Evolutionary conservation across 495 filamentous ascomycete species (phyloP).

Genomic region (Cladorrhinum samala): DNA sequence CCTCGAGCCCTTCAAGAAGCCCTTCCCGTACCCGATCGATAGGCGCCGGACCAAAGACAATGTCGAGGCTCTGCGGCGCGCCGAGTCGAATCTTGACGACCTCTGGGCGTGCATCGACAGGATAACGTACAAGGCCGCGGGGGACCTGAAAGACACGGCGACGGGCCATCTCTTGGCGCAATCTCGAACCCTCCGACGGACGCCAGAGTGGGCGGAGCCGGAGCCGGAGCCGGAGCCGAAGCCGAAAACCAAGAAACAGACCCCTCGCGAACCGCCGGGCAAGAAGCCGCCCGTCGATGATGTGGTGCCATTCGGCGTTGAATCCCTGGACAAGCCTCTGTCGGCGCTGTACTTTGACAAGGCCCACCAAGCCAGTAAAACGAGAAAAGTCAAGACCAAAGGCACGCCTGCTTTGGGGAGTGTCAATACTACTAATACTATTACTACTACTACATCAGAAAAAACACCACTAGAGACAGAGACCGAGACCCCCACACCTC

Average conservation of each 20-base stretch:
- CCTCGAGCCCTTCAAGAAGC: conserved; percentile 25
- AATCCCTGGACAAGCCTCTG: conserved; percentile 14
- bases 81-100: conserved; percentile 43
- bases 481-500: not conserved
- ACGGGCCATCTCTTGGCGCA: conserved; percentile 26
- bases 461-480: not conserved
- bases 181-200: conserved; percentile 36
- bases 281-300: conserved; percentile 11
- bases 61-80: conserved; percentile 25
- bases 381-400: conserved; percentile 41
- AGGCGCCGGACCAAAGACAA: conserved; percentile 43
- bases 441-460: too few relatives aligned
- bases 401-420: conserved; percentile 18
- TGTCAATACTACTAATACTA: too few relatives aligned
- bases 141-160: conserved; percentile 13
- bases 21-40: conserved; percentile 45
- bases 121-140: conserved; percentile 5
- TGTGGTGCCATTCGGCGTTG: not conserved
- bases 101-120: conserved; percentile 38
- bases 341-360: conserved; percentile 11
- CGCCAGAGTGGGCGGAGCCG: conserved; percentile 44
- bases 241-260: too few relatives aligned
- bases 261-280: too few relatives aligned
- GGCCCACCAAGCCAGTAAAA: conserved; percentile 9
- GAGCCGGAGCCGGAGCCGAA: too few relatives aligned